These are phyloP conservation scores for Mucor lusitanicus DNA, from an alignment of 371 early-diverging fungal species.

Conservation along the genomic window DNA sequence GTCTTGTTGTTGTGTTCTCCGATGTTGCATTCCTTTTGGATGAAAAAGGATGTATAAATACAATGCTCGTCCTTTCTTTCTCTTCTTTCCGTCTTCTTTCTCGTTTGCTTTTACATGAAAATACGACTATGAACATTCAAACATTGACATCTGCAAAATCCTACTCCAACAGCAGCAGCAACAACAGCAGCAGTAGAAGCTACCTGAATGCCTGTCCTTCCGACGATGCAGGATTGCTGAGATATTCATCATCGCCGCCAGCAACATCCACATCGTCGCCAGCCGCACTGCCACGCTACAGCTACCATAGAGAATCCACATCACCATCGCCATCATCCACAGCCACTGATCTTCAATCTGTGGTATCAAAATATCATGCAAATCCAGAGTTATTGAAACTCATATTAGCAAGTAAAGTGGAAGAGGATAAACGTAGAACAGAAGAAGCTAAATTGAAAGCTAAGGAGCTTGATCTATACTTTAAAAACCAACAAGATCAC, in stretches of 20 bases:
- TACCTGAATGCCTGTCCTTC: slow-evolving; percentile 4
- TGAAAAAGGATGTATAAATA: neutral
- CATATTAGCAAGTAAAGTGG: slow-evolving; percentile 58
- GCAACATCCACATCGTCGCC: slow-evolving; percentile 2
- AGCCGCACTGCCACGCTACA: neutral
- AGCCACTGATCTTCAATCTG: slow-evolving; percentile 25
- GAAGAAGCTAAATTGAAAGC: slow-evolving; percentile 60
- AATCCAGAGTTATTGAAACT: slow-evolving; percentile 59
- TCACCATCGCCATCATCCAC: neutral
- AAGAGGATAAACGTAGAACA: slow-evolving; percentile 63
- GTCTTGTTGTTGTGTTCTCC: neutral
- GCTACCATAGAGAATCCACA: neutral
- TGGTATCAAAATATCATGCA: slow-evolving; percentile 47
- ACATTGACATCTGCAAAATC: slow-evolving; percentile 17
- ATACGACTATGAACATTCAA: slow-evolving; percentile 21
- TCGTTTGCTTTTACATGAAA: neutral
- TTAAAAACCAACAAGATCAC: slow-evolving; percentile 12
- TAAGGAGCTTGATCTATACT: slow-evolving; percentile 48
- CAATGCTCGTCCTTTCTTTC: neutral
- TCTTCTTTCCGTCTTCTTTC: neutral
- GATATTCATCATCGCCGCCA: slow-evolving; percentile 7
- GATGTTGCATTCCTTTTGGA: neutral
- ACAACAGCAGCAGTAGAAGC: neutral
- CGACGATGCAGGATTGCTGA: slow-evolving; percentile 13
- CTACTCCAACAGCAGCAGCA: slow-evolving; percentile 2